Percentiles rank a stretch among this genome's conserved stretches.
Conservation (phyloP, 768 basidiomycete species). For the Scleroderma bovista region DNA sequence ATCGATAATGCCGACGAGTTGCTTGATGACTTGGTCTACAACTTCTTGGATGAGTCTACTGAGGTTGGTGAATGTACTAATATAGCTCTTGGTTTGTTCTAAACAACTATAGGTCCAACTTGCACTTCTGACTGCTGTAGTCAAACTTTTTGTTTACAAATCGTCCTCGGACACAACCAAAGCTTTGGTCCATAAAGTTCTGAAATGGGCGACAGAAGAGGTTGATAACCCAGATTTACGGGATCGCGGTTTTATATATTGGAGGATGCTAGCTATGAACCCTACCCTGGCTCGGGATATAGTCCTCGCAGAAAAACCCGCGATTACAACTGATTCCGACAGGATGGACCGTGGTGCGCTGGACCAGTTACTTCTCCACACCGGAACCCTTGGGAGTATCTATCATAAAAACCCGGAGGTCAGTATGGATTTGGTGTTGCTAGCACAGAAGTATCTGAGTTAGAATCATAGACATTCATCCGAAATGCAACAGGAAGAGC, state of each 20-base stretch:
- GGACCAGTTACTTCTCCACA: slow-evolving; percentile 90
- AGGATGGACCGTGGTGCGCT: slow-evolving; percentile 95
- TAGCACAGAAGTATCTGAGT: slow-evolving; percentile 9
- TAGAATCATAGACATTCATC: slow-evolving; percentile 73
- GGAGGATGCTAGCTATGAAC: slow-evolving; percentile 93
- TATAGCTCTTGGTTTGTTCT: neutral
- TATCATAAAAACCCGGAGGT: slow-evolving; percentile 98
- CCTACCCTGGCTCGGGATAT: slow-evolving; percentile 84
- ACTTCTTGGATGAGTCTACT: slow-evolving; percentile 88
- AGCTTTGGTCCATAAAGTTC: slow-evolving; percentile 86
- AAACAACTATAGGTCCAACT: slow-evolving; percentile 73
- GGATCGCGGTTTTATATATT: slow-evolving; percentile 99
- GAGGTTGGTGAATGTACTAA: slow-evolving; percentile 53
- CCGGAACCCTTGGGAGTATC: slow-evolving; percentile 90
- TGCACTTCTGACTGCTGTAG: slow-evolving; percentile 86
- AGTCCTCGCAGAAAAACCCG: slow-evolving; percentile 88
- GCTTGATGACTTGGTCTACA: slow-evolving; percentile 84
- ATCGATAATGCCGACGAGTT: slow-evolving; percentile 96
- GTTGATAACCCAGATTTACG: slow-evolving; percentile 97
- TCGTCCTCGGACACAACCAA: slow-evolving; percentile 78
- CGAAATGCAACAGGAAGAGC: slow-evolving; percentile 82
- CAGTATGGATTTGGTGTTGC: slow-evolving; percentile 8
- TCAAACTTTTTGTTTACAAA: slow-evolving; percentile 94
- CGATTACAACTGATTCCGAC: slow-evolving; percentile 97
- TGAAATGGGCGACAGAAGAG: slow-evolving; percentile 97